Percentiles rank a stretch among this genome's conserved stretches.
These are phyloP conservation scores for Penicillium olsonii DNA, from an alignment of 2,329 filamentous ascomycete genomes.

Conservation along the genomic window DNA sequence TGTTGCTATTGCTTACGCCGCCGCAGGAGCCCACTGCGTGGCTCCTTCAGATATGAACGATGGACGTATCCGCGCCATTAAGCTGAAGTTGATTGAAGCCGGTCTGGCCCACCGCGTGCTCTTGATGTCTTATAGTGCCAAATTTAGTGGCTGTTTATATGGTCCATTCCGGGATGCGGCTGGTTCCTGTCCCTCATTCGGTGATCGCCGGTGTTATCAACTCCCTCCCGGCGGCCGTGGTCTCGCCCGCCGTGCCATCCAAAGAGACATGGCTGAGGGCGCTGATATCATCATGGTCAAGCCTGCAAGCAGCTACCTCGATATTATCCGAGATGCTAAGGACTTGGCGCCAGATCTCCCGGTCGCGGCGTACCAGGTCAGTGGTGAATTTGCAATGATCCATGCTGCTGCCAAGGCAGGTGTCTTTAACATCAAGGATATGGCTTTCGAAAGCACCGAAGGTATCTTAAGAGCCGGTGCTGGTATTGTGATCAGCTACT, in stretches of 20 bases:
- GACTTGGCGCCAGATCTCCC: constrained; percentile 89
- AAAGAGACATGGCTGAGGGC: constrained; percentile 86
- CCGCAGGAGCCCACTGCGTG: constrained; percentile 92
- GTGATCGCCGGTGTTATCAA: constrained; percentile 95
- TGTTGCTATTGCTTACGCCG: constrained; percentile 96
- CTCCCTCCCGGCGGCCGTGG: constrained; percentile 89
- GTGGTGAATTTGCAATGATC: constrained; percentile 97
- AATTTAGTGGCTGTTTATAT: constrained; percentile 95
- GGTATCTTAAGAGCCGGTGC: constrained; percentile 91
- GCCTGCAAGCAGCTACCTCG: constrained; percentile 90
- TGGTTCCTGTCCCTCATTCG: constrained; percentile 85
- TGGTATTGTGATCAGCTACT: constrained; percentile 91
- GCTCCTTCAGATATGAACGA: constrained; percentile 99
- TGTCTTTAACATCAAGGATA: constrained; percentile 90
- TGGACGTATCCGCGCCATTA: constrained; percentile 93
- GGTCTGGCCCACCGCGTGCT: constrained; percentile 88
- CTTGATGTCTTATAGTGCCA: constrained; percentile 97
- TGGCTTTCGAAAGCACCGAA: constrained; percentile 93
- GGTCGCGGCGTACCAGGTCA: constrained; percentile 94
- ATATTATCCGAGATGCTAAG: constrained; percentile 97
- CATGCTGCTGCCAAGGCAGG: constrained; percentile 93
- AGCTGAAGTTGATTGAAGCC: constrained; percentile 93
- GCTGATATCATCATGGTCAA: constrained; percentile 99
- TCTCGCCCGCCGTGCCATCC: constrained; percentile 85
- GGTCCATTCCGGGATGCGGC: constrained; percentile 97